phyloP scores from a whole-genome alignment of 108 stramenopile genomes.

The Craspedostauros australis region DNA sequence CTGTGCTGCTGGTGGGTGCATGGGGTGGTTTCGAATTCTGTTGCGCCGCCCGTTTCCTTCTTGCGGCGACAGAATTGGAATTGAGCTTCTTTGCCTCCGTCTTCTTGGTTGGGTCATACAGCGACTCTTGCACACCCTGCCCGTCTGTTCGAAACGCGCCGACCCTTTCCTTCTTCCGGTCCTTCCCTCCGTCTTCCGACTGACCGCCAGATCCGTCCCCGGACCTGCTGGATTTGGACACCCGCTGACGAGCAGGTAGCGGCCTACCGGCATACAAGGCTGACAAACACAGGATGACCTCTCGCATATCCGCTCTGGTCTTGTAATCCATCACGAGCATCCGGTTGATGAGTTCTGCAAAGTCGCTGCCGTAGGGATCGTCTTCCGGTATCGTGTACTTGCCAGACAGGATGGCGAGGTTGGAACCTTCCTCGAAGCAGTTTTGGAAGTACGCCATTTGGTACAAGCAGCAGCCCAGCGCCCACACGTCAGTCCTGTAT shows the following conservation, averaged over 20 bases:
- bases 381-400: constrained; percentile 83
- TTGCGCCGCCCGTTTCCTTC: constrained; percentile 59
- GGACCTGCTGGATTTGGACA: background rate
- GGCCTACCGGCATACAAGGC: constrained; percentile 72
- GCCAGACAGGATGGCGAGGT: constrained; percentile 84
- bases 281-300: constrained; percentile 80
- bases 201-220: too few relatives aligned
- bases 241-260: constrained; percentile 62
- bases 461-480: constrained; percentile 89
- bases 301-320: constrained; percentile 78
- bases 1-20: constrained; percentile 1
- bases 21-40: too few relatives aligned
- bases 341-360: constrained; percentile 77
- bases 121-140: constrained; percentile 45
- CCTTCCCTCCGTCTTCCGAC: constrained; percentile 8
- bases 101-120: constrained; percentile 37
- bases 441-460: constrained; percentile 77
- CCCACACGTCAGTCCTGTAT: constrained; percentile 89
- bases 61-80: constrained; percentile 76
- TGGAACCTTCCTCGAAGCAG: constrained; percentile 90
- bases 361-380: constrained; percentile 71
- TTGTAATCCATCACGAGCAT: constrained; percentile 79
- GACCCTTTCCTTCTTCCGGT: constrained; percentile 33
- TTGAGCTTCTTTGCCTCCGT: constrained; percentile 69
- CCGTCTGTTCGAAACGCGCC: constrained; percentile 76